A percentile compares a stretch with the other conserved stretches of the same genome.
phyloP scores from a whole-genome alignment of 1,284 basidiomycete genomes.

The Moesziomyces antarcticus region DNA sequence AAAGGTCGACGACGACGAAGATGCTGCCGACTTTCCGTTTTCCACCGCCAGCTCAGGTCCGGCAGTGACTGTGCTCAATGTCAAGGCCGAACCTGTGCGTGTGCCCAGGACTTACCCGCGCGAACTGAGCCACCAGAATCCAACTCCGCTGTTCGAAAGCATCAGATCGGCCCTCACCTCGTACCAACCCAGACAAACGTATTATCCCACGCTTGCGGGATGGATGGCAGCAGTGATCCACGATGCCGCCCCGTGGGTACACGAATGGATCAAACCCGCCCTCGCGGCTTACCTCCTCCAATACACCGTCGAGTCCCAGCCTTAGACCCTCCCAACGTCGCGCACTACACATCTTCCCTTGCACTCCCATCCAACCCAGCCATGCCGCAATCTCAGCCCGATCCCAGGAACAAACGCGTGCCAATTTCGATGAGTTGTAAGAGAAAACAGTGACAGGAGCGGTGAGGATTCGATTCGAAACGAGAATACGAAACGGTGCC shows the following conservation, averaged over 20 bases:
- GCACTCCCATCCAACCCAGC: too few species aligned
- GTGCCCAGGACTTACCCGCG: constrained; percentile 17
- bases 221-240: constrained; percentile 4
- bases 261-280: constrained; percentile 13
- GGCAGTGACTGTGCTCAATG: constrained; percentile 7
- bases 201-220: constrained; percentile 13
- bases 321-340: background rate
- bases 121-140: constrained; percentile 28
- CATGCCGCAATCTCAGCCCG: background rate
- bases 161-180: constrained; percentile 21
- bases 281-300: constrained; percentile 12
- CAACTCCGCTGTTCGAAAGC: constrained; percentile 36
- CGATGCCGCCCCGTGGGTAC: constrained; percentile 17
- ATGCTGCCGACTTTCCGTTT: constrained; percentile 23
- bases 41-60: constrained; percentile 37
- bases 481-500: too few species aligned
- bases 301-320: constrained; percentile 1
- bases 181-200: constrained; percentile 27
- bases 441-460: constrained; percentile 4
- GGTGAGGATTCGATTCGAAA: constrained; percentile 1
- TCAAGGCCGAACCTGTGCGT: constrained; percentile 1
- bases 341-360: background rate
- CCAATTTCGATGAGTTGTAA: background rate
- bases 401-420: too few species aligned
- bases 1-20: background rate